Percentiles rank a stretch among this genome's conserved stretches.
Conservation (phyloP, 768 basidiomycete species). For the Lactarius sanguifluus region DNA sequence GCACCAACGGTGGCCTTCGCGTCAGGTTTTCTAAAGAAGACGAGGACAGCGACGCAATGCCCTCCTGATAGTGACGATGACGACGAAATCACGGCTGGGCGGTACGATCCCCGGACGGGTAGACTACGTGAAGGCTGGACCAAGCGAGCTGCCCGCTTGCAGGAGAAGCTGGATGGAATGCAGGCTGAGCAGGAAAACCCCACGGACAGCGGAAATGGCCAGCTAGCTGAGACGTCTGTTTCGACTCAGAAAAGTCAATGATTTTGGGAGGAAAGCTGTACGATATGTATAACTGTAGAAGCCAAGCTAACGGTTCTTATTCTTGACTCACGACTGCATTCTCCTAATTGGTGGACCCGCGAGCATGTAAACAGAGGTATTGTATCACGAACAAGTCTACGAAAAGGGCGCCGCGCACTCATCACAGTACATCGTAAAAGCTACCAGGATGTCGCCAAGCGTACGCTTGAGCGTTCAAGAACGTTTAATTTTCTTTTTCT, state of each 20-base stretch:
- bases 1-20: conserved; percentile 38
- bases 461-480: conserved; percentile 38
- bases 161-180: conserved; percentile 11
- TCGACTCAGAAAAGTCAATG: conserved; percentile 1
- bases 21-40: conserved; percentile 62
- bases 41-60: conserved; percentile 43
- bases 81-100: conserved; percentile 28
- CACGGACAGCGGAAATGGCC: conserved; percentile 1
- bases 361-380: neutral
- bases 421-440: neutral
- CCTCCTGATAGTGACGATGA: conserved; percentile 24
- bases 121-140: conserved; percentile 24
- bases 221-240: neutral
- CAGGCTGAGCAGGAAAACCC: neutral
- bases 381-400: neutral
- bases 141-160: conserved; percentile 10
- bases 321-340: neutral
- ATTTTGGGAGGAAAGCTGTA: conserved; percentile 1
- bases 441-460: conserved; percentile 36
- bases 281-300: neutral
- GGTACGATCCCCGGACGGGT: conserved; percentile 28
- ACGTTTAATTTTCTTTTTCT: conserved; percentile 13
- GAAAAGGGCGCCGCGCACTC: neutral
- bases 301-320: neutral
- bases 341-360: neutral